Base-by-base conservation (phyloP, 768 basidiomycete species). In the Trametes cinnabarina region DNA sequence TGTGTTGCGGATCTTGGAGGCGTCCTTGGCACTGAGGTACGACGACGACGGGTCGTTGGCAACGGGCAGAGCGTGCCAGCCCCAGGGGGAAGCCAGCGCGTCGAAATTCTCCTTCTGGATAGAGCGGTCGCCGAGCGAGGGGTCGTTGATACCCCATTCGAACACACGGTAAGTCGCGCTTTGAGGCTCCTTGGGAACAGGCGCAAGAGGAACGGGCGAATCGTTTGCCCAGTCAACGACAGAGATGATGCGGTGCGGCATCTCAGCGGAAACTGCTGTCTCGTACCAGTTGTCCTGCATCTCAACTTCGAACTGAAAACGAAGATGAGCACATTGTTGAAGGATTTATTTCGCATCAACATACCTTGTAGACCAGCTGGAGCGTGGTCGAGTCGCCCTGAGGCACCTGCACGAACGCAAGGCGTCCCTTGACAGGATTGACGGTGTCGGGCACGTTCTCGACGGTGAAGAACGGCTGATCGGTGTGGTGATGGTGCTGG, bases 201-300 rank as follows among this genome's bases (percentile, higher is more conserved):
- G 72, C 0, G 70, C 68, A 50, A 57, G 56, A 22, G 68, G 71
- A 10, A 82, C 70, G 4, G 82, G 79, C 3, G 89, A 82, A 69
- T 95, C 93, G 19, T 89, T 87, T 0, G 88, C 94, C 95, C 94
- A 98, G 69, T 98, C 96, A 60, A 96, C 91, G 35, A 95, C 92
- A 25, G 88, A 86, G 66, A 98, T 75, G 63, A 94, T 86, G 60
- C 85, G 81, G 68, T 93, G 87, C 23, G 92, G 90, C n/a, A 79
- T 71, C 26, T 74, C 69, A 1, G 83, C 85, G 11, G 90, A 86
- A 40, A 99, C 87, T 20, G 91, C 81, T 3, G 93, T 83, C 72
- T 98, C 94, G 65, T 98, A 98, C 92, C 92, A 96, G 73, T 94
- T 98, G 74, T 97, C 87, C 68, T 86, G 69, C 89, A 96, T 92